These are phyloP conservation scores for Flueggea neowawraea DNA, from an alignment of 441 rosid species.

Conservation along the genomic window DNA sequence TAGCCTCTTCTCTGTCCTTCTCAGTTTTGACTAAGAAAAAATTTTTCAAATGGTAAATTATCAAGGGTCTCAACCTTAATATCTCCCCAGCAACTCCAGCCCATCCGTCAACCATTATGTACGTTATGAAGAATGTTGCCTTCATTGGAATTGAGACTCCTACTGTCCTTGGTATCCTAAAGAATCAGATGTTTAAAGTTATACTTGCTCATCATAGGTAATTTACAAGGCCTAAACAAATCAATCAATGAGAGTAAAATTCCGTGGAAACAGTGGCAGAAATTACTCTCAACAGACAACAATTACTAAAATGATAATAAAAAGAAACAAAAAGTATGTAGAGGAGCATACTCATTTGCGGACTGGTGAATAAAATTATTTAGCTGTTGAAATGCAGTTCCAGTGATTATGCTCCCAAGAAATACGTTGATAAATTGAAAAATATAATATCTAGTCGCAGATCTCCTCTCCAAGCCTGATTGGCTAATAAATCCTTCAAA, in stretches of 20 bases:
- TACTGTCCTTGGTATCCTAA: conserved; percentile 84
- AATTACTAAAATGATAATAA: neutral
- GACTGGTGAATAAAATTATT: conserved; percentile 71
- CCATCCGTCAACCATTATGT: conserved; percentile 99
- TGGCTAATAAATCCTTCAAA: conserved; percentile 84
- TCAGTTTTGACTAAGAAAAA: conserved; percentile 84
- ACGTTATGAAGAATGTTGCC: conserved; percentile 97
- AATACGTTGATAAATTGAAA: conserved; percentile 90
- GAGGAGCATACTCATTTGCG: conserved; percentile 71
- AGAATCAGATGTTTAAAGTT: conserved; percentile 3
- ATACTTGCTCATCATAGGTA: neutral
- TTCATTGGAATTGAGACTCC: conserved; percentile 91
- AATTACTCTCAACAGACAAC: too few species aligned
- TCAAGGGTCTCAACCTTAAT: conserved; percentile 76
- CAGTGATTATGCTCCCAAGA: conserved; percentile 86
- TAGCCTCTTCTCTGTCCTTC: conserved; percentile 92
- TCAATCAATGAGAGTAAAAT: neutral
- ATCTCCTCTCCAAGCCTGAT: conserved; percentile 82
- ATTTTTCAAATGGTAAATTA: conserved; percentile 84
- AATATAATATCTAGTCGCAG: conserved; percentile 84
- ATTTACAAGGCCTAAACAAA: conserved; percentile 23
- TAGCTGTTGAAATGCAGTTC: conserved; percentile 92
- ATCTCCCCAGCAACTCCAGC: conserved; percentile 98
- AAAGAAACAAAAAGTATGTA: neutral
- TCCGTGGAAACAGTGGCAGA: too few species aligned